Evolutionary conservation across 1,284 basidiomycete genomes (phyloP), one percentile per base, ranked within the genome.

Genomic region (Malassezia nana): DNA sequence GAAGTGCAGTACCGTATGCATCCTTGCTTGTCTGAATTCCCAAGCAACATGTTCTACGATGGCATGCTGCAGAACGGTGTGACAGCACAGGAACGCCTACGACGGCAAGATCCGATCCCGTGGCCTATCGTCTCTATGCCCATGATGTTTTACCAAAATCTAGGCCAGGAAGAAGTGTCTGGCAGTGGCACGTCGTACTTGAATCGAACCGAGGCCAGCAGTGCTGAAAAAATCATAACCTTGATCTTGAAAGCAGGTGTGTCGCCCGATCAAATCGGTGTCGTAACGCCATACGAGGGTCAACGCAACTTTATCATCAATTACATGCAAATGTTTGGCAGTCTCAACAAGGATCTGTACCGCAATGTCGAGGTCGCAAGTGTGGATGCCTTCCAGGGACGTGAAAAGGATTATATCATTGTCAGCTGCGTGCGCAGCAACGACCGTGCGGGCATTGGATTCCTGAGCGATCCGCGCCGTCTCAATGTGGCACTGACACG

Each of bases 1-100:
- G 90, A 98, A 77, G 94, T 99, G 40, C 94, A 99, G 77, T 99
- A 99, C 74, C 91, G 94, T 75, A 98, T 98, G 94, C 94, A 98
- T 75, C 94, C 94, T 13, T 96, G 92, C 75, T 80, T 98, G 43
- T 96, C 94, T 44, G 91, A 98, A 76, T 99, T 98, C 78, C 92
- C 94, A 1, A 94, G 89, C 58, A 98, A 98, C 77, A 96, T 98
- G 92, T 98, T 98, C 78, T 99, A 99, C 77, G 94, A 99, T 75
- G 94, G 94, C 18, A 94, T 91, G 0, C 78, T 99, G 41, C 94
- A 98, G 78, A 99, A 98, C 75, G 94, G 94, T 76, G 94, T 98
- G 55, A 98, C 94, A 9, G 94, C 94, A 10, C 92, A 94, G 1
- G 94, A 99, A 75, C 83, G 94, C 41, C 78, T 98, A 63, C 82